Evolutionary conservation across 371 early-diverging fungal species (phyloP).

Genomic region (Mortierella sp.): DNA sequence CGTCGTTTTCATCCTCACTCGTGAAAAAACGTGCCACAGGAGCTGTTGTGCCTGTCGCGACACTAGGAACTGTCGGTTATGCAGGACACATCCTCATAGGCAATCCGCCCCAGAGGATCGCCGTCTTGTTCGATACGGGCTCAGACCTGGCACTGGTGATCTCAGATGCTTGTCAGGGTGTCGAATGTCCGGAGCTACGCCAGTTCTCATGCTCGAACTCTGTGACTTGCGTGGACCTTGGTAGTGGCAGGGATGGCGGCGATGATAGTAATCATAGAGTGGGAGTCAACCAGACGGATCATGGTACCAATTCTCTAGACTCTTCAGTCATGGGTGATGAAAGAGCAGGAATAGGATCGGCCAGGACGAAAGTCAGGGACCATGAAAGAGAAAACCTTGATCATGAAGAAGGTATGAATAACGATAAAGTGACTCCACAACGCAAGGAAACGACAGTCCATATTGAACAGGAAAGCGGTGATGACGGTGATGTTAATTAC

Average conservation of each 20-base stretch:
- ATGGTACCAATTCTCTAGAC: background rate
- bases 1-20: background rate
- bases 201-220: slow-evolving; percentile 28
- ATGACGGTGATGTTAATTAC: too few relatives aligned
- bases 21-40: background rate
- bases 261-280: background rate
- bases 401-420: too few relatives aligned
- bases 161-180: slow-evolving; percentile 24
- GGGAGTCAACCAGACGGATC: background rate
- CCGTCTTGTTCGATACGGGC: slow-evolving; percentile 36
- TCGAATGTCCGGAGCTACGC: slow-evolving; percentile 13
- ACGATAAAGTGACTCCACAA: too few relatives aligned
- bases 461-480: too few relatives aligned
- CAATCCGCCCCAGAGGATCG: slow-evolving; percentile 65
- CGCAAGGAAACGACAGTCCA: too few relatives aligned
- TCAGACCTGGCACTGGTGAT: slow-evolving; percentile 29
- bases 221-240: slow-evolving; percentile 20
- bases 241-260: background rate
- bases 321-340: background rate
- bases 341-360: background rate
- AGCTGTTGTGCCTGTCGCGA: background rate
- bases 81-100: slow-evolving; percentile 80
- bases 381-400: too few relatives aligned
- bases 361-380: too few relatives aligned
- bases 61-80: slow-evolving; percentile 20